A percentile compares a stretch with the other conserved stretches of the same genome.
Conservation (phyloP, 768 basidiomycete species). For the Serendipita indica region DNA sequence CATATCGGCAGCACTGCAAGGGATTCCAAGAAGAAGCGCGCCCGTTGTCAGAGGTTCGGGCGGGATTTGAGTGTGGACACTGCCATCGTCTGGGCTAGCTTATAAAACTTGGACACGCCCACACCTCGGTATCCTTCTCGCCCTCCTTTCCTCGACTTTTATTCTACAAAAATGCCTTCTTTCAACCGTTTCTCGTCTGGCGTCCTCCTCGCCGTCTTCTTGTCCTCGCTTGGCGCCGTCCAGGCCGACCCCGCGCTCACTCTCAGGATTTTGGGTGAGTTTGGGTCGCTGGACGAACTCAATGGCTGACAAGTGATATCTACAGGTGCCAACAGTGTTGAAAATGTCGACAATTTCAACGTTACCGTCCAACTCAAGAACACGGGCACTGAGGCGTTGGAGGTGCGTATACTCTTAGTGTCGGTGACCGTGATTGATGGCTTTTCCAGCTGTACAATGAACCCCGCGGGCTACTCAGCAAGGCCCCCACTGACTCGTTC, state of each 20-base stretch:
- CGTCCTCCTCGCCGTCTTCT: neutral
- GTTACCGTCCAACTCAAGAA: conserved; percentile 30
- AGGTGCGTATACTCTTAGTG: neutral
- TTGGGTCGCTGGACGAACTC: too few species aligned
- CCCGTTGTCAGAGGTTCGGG: too few species aligned
- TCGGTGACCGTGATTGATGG: neutral
- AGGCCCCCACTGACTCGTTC: conserved; percentile 19
- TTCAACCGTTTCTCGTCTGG: neutral
- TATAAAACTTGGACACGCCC: too few species aligned
- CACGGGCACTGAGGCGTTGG: conserved; percentile 31
- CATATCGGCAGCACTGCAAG: too few species aligned
- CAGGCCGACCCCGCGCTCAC: neutral
- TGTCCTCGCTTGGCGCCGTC: neutral
- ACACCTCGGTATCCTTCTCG: neutral
- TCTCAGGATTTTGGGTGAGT: neutral
- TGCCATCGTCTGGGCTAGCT: too few species aligned
- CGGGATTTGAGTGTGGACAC: too few species aligned
- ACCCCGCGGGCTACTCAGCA: conserved; percentile 28
- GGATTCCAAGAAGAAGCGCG: too few species aligned
- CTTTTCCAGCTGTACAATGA: conserved; percentile 30
- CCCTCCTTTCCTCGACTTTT: neutral
- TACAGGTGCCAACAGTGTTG: neutral
- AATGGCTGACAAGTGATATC: neutral
- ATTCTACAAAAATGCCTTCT: neutral
- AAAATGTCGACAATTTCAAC: conserved; percentile 26